Evolutionary conservation across 2,329 filamentous ascomycete species (phyloP).

Genomic region (Pestalotiopsis sp.): DNA sequence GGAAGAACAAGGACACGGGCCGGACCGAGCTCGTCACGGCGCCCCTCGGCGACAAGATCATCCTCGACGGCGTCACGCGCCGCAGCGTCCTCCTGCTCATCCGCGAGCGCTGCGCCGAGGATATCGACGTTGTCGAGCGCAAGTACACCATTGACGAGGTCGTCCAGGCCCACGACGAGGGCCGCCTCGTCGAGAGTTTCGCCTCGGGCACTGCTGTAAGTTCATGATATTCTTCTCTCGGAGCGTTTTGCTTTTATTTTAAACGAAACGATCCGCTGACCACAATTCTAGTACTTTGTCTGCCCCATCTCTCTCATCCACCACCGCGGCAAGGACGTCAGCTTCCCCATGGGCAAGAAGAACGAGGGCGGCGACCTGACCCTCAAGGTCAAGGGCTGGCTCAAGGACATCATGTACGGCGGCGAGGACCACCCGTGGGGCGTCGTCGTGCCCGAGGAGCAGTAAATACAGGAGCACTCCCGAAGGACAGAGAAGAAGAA

Average conservation of each 20-base stretch:
- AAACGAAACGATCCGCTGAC: too few species aligned
- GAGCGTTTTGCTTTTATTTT: too few species aligned
- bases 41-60: conserved; percentile 79
- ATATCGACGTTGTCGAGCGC: conserved; percentile 76
- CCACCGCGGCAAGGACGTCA: conserved; percentile 66
- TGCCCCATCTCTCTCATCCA: conserved; percentile 69
- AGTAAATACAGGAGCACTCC: conserved; percentile 21
- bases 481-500: neutral
- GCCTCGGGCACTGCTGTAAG: conserved; percentile 83
- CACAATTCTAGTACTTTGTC: conserved; percentile 63
- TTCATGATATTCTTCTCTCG: too few species aligned
- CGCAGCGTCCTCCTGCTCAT: conserved; percentile 77
- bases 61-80: conserved; percentile 87
- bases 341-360: conserved; percentile 61
- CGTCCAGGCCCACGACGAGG: conserved; percentile 71
- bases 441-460: conserved; percentile 66
- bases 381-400: conserved; percentile 65
- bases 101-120: conserved; percentile 59
- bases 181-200: conserved; percentile 81
- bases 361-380: conserved; percentile 59
- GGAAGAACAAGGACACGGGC: conserved; percentile 65
- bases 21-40: conserved; percentile 78
- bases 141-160: conserved; percentile 83
- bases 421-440: conserved; percentile 70
- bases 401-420: conserved; percentile 77